Conservation (phyloP, 345 rosid genomes). For the Populus pruinosa region DNA sequence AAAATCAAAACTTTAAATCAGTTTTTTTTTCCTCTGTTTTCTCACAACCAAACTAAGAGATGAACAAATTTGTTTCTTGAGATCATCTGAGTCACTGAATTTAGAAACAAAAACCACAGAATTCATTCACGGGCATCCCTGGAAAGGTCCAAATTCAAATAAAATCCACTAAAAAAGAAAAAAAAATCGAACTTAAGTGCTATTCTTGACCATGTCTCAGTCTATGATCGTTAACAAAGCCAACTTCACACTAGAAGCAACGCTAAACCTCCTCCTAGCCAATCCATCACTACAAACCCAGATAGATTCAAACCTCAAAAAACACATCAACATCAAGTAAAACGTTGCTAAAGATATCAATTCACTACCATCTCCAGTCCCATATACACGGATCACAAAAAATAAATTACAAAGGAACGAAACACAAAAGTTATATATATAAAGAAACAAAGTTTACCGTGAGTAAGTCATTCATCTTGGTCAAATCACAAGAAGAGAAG, state of each 20-base stretch:
- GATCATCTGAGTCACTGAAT: neutral
- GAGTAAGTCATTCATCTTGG: slow-evolving; percentile 31
- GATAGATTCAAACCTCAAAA: neutral
- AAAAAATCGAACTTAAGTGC: neutral
- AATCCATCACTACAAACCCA: neutral
- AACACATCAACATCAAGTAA: neutral
- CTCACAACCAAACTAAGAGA: neutral
- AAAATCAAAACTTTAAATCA: neutral
- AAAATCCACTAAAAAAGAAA: neutral
- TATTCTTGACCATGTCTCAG: neutral
- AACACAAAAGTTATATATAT: neutral
- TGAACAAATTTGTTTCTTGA: neutral
- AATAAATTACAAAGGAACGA: neutral
- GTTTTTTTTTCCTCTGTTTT: neutral
- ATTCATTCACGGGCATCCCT: neutral
- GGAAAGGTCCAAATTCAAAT: neutral
- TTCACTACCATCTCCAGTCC: too few relatives aligned
- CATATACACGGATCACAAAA: neutral
- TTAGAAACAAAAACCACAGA: neutral
- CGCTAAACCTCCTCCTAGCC: neutral
- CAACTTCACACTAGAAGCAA: neutral
- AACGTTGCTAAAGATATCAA: neutral
- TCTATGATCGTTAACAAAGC: neutral
- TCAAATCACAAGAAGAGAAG: neutral
- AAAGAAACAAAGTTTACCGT: slow-evolving; percentile 5